Evolutionary conservation across 2,329 filamentous ascomycete genomes (phyloP), one percentile per base, ranked within the genome.

Genomic region (Diplodia scrobiculata): DNA sequence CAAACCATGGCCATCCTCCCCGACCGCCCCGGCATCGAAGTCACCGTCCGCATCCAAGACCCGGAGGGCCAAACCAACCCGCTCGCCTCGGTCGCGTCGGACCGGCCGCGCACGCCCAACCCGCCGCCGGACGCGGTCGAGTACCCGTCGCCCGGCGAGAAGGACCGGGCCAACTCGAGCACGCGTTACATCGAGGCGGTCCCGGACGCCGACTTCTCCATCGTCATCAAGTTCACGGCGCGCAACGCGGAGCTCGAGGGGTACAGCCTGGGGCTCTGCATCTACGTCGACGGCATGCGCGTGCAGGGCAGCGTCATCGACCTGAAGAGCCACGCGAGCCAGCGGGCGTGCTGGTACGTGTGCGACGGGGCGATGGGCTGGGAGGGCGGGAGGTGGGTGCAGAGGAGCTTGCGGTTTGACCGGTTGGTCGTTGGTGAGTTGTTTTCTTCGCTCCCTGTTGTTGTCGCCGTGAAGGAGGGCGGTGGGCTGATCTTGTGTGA

Each of bases 221-320:
- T 62, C n/a, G 41, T 62, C 27, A 62, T 62, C 58, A 62, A 62
- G 29, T 62, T 62, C 45, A 62, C 58, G n/a, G 58, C 58, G 9
- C 27, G 58, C 9, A 62, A 62, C 58, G 32, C 38, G 17, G 58
- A 62, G 14, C 27, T 62, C 41, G 17, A 21, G 2, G 29, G 48
- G 29, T 62, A 62, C 45, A 48, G 38, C n/a, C 17, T 62, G n/a
- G 58, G 58, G 1, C 27, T 62, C 25, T 62, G 58, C 41, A 62
- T 62, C 10, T 62, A 62, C n/a, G 58, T 62, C 3, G 58, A 62
- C 5, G 58, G 58, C 21, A 62, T 47, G 2, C 7, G 58, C 17
- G 58, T 62, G n/a, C 58, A 62, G 13, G 58, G 58, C 17, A 62
- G 58, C 41, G 58, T 62, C 3, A 62, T 62, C 29, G 58, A 62